These are phyloP conservation scores for Chaetomiaceae sp. DNA, from an alignment of 2,329 filamentous ascomycete species.

Conservation along the genomic window DNA sequence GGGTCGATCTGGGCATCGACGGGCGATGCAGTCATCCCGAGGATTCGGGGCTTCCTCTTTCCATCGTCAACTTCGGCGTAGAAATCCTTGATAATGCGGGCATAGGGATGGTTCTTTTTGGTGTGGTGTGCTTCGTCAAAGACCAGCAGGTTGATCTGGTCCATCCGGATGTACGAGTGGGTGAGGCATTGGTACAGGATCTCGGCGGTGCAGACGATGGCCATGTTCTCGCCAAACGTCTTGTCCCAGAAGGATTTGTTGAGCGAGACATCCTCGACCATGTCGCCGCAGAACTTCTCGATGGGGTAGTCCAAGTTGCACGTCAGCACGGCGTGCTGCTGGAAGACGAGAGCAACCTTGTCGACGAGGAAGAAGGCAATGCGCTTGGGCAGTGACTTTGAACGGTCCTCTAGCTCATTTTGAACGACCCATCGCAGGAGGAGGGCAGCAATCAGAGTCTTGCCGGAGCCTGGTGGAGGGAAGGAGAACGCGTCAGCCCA, in stretches of 20 bases:
- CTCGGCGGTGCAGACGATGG: conserved; percentile 88
- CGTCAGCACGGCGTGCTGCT: conserved; percentile 78
- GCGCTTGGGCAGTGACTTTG: conserved; percentile 52
- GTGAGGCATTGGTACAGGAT: conserved; percentile 74
- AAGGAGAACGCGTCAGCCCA: no score
- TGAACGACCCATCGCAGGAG: conserved; percentile 73
- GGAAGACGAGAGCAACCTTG: conserved; percentile 83
- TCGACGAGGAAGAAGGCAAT: conserved; percentile 87
- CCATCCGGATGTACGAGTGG: conserved; percentile 74
- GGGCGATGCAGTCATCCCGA: conserved; percentile 96
- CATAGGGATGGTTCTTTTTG: conserved; percentile 90
- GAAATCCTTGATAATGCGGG: conserved; percentile 82
- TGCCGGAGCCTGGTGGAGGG: conserved; percentile 64
- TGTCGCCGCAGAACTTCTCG: conserved; percentile 69
- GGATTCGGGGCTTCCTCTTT: conserved; percentile 63
- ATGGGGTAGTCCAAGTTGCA: conserved; percentile 75
- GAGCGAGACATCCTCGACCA: conserved; percentile 40
- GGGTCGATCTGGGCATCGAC: conserved; percentile 79
- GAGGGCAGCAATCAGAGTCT: conserved; percentile 91
- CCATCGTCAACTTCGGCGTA: conserved; percentile 53
- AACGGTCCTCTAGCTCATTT: conserved; percentile 68
- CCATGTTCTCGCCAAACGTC: conserved; percentile 61
- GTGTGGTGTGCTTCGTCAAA: conserved; percentile 97
- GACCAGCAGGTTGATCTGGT: conserved; percentile 80
- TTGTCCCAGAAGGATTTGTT: conserved; percentile 45